Percentiles rank a stretch among this genome's conserved stretches.
Evolutionary conservation across 2,329 filamentous ascomycete genomes (phyloP).

Genomic region (Ophiostoma australiae): DNA sequence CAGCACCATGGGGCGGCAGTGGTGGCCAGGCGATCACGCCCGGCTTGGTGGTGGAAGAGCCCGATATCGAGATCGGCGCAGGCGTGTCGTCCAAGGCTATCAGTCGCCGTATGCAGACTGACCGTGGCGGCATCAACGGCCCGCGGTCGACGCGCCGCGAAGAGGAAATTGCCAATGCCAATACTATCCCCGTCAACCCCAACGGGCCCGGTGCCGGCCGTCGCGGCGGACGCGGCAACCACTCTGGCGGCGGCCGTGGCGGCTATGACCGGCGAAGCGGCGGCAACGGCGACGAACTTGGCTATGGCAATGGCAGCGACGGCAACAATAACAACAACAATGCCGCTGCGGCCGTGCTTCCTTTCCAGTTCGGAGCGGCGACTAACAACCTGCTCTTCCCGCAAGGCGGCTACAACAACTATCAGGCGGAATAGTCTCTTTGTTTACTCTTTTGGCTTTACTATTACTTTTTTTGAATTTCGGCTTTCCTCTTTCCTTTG

Average conservation of each 20-base stretch:
- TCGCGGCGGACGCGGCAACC: slow-evolving; percentile 24
- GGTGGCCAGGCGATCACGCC: slow-evolving; percentile 74
- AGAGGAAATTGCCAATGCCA: slow-evolving; percentile 28
- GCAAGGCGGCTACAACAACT: not conserved
- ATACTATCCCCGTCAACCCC: slow-evolving; percentile 21
- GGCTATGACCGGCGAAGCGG: slow-evolving; percentile 28
- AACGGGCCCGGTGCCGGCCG: slow-evolving; percentile 25
- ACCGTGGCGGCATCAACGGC: slow-evolving; percentile 60
- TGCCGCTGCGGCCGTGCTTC: slow-evolving; percentile 33
- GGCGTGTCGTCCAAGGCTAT: slow-evolving; percentile 93
- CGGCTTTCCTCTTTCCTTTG: not conserved
- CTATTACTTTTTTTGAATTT: not conserved
- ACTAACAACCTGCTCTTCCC: slow-evolving; percentile 6
- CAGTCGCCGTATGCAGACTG: slow-evolving; percentile 63
- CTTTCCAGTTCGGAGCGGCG: slow-evolving; percentile 32
- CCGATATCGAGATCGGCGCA: slow-evolving; percentile 96
- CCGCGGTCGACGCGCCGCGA: slow-evolving; percentile 56
- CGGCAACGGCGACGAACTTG: slow-evolving; percentile 26
- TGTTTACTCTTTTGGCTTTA: not conserved
- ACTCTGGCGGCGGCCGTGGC: slow-evolving; percentile 25
- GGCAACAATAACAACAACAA: slow-evolving; percentile 28
- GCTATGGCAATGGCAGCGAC: slow-evolving; percentile 29
- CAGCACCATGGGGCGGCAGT: slow-evolving; percentile 86
- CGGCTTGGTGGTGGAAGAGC: slow-evolving; percentile 89
- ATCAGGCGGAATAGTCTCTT: not conserved